Percentiles rank a stretch among this genome's conserved stretches.
Evolutionary conservation across 495 filamentous ascomycete genomes (phyloP).

Genomic region (Melanomma pulvis-pyrius): DNA sequence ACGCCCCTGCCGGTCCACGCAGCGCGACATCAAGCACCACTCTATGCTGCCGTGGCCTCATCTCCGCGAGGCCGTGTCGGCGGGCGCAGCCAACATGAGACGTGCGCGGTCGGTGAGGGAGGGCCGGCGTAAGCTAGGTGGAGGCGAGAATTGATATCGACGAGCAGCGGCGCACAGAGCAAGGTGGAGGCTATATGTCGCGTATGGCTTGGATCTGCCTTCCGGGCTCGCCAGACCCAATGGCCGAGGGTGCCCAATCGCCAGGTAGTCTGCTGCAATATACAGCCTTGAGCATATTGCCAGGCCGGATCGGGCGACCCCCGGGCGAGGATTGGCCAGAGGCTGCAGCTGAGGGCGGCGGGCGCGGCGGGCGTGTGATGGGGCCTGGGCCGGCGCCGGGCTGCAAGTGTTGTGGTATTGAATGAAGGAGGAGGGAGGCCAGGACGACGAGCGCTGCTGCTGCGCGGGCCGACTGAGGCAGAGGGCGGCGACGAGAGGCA

Average conservation of each 20-base stretch:
- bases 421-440: no score
- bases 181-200: background rate
- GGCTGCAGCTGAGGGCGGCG: background rate
- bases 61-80: background rate
- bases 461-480: background rate
- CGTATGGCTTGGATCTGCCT: background rate
- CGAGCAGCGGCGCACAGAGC: background rate
- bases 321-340: background rate
- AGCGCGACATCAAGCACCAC: background rate
- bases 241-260: background rate
- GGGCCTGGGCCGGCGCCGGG: background rate
- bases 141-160: background rate
- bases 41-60: background rate
- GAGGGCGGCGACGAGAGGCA: background rate
- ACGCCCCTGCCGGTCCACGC: background rate
- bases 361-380: background rate
- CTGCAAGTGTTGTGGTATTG: background rate
- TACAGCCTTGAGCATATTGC: background rate
- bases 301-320: background rate
- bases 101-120: background rate
- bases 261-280: slow-evolving; percentile 8
- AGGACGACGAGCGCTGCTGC: background rate
- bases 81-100: background rate
- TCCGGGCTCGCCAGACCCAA: slow-evolving; percentile 7
- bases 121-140: background rate